A percentile compares a stretch with the other conserved stretches of the same genome.
phyloP scores from a whole-genome alignment of 1,139 yeast genomes.

The Taphrina deformans region DNA sequence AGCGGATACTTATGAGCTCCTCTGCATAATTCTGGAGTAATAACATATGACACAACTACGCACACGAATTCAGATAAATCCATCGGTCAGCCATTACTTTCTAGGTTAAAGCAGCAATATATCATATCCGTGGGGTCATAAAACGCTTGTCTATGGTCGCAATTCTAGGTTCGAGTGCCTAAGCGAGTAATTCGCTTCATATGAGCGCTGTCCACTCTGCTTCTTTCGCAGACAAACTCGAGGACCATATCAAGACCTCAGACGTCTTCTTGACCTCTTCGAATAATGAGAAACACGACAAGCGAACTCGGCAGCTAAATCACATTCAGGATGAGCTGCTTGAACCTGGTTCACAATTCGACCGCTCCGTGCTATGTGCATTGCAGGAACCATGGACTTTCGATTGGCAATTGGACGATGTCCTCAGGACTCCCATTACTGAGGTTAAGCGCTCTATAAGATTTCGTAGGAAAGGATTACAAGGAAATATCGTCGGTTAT shows the following conservation, averaged over 20 bases:
- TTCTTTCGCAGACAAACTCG: neutral
- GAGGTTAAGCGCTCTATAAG: conserved; percentile 41
- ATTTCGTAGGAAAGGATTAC: conserved; percentile 63
- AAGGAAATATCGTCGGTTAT: conserved; percentile 64
- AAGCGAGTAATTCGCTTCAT: too few relatives aligned
- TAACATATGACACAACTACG: neutral
- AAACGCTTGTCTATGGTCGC: too few relatives aligned
- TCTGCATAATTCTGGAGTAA: neutral
- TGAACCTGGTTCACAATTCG: neutral
- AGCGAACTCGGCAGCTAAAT: neutral
- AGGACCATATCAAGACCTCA: neutral
- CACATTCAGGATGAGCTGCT: neutral
- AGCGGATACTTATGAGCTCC: neutral
- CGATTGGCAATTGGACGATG: conserved; percentile 6
- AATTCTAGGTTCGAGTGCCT: too few relatives aligned
- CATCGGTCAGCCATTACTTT: too few relatives aligned
- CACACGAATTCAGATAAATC: too few relatives aligned
- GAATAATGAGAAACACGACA: neutral
- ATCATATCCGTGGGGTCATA: too few relatives aligned
- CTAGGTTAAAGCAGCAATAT: too few relatives aligned
- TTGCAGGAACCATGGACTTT: conserved; percentile 6
- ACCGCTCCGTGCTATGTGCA: neutral
- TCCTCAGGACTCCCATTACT: neutral
- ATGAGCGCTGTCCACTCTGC: too few relatives aligned
- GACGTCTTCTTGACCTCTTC: neutral